Evolutionary conservation across 257 asterid genomes (phyloP).

Genomic region (Thymus quinquecostatus): DNA sequence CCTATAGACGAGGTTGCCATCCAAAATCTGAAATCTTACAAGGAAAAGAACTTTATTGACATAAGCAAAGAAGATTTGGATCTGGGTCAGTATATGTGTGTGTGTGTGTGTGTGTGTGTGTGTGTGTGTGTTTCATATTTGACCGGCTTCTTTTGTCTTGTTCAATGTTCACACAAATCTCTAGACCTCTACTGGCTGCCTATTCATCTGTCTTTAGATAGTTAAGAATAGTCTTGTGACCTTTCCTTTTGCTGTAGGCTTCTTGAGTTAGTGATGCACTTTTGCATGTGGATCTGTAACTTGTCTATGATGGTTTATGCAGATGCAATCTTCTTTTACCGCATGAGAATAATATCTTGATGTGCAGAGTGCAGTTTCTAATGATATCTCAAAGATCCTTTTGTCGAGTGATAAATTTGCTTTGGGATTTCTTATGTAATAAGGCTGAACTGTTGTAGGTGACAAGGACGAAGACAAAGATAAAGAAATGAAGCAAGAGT

Average conservation of each 20-base stretch:
- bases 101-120: too few species aligned
- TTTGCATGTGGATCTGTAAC: neutral
- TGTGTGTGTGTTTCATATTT: neutral
- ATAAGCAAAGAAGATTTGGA: slow-evolving; percentile 96
- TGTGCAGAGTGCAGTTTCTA: neutral
- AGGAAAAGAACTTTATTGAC: slow-evolving; percentile 90
- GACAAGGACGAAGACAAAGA: slow-evolving; percentile 87
- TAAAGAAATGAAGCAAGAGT: slow-evolving; percentile 86
- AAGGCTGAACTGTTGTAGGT: slow-evolving; percentile 50
- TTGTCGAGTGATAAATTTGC: slow-evolving; percentile 10
- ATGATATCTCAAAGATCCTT: slow-evolving; percentile 20
- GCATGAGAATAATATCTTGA: neutral
- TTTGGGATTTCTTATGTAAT: slow-evolving; percentile 20
- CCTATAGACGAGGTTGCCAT: slow-evolving; percentile 95
- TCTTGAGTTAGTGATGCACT: slow-evolving; percentile 8
- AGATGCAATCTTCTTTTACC: neutral
- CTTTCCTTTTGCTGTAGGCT: neutral
- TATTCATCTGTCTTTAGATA: neutral
- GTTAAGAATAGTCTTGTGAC: neutral
- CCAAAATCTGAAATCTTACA: slow-evolving; percentile 81
- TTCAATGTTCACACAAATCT: slow-evolving; percentile 11
- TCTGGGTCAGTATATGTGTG: slow-evolving; percentile 64
- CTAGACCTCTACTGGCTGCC: neutral
- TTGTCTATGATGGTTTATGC: neutral
- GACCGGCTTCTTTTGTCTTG: neutral